These are phyloP conservation scores for Hortaea sp. DNA, from an alignment of 2,329 filamentous ascomycete species.

Conservation along the genomic window DNA sequence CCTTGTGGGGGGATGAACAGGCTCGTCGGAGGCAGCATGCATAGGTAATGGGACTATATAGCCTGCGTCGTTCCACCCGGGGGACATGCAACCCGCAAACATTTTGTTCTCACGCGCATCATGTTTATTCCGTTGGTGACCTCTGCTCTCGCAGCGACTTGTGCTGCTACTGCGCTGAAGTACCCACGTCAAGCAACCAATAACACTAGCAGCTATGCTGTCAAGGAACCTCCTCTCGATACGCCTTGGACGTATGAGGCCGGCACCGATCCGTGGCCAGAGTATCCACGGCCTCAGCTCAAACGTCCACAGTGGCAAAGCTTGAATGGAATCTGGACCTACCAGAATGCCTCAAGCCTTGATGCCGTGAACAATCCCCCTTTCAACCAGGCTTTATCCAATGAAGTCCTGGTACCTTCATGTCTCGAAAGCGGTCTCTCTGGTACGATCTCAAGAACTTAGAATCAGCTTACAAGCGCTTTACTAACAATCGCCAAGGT, in stretches of 20 bases:
- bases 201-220: constrained; percentile 6
- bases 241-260: constrained; percentile 44
- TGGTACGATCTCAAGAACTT: constrained; percentile 20
- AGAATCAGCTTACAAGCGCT: no score
- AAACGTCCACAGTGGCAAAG: constrained; percentile 43
- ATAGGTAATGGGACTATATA: no score
- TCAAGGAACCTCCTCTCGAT: constrained; percentile 11
- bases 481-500: constrained; percentile 1
- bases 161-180: not conserved
- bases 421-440: constrained; percentile 46
- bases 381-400: constrained; percentile 31
- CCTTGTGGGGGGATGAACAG: no score
- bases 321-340: constrained; percentile 50
- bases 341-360: constrained; percentile 32
- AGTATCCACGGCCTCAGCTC: constrained; percentile 47
- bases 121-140: not conserved
- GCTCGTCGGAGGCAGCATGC: no score
- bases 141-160: not conserved
- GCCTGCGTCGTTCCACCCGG: no score
- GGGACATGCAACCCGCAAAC: no score
- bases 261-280: constrained; percentile 43
- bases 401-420: constrained; percentile 42
- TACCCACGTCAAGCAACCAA: not conserved
- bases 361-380: constrained; percentile 34
- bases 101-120: not conserved